Evolutionary conservation across 2,329 filamentous ascomycete genomes (phyloP).

Genomic region (Phyllosticta citriasiana): DNA sequence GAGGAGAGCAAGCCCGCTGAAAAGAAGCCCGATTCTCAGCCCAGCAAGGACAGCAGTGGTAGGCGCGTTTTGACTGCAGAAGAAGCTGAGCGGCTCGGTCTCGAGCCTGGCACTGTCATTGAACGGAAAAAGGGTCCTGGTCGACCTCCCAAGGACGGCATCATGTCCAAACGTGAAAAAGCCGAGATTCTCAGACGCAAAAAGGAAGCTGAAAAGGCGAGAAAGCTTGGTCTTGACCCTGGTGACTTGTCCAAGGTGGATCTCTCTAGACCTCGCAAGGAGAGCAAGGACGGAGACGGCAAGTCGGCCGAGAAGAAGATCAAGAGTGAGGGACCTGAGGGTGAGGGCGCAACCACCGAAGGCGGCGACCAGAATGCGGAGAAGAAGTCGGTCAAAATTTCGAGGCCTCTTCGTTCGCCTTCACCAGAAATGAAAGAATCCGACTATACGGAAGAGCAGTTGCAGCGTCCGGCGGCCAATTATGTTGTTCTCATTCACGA

Average conservation of each 20-base stretch:
- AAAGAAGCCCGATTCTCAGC: slow-evolving; percentile 2
- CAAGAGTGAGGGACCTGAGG: slow-evolving; percentile 22
- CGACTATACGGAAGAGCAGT: slow-evolving; percentile 63
- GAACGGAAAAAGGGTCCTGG: slow-evolving; percentile 63
- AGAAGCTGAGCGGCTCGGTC: slow-evolving; percentile 31
- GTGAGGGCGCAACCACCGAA: slow-evolving; percentile 12
- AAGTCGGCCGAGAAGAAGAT: slow-evolving; percentile 15
- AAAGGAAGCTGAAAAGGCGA: slow-evolving; percentile 36
- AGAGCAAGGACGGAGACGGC: slow-evolving; percentile 28
- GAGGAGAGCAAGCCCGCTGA: slow-evolving; percentile 1
- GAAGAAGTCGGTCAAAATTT: slow-evolving; percentile 38
- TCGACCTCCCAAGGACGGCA: slow-evolving; percentile 71
- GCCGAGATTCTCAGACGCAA: slow-evolving; percentile 52
- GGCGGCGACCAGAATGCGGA: slow-evolving; percentile 25
- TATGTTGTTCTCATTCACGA: slow-evolving; percentile 57
- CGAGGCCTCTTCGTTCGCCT: slow-evolving; percentile 42
- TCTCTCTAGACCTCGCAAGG: slow-evolving; percentile 23
- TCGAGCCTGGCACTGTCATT: slow-evolving; percentile 25
- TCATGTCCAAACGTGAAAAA: slow-evolving; percentile 71
- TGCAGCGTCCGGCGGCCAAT: slow-evolving; percentile 56
- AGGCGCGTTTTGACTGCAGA: slow-evolving; percentile 21
- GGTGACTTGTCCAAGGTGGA: slow-evolving; percentile 25
- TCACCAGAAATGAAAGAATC: slow-evolving; percentile 53
- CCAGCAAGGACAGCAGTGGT: slow-evolving; percentile 7
- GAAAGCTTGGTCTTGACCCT: slow-evolving; percentile 28